phyloP scores from a whole-genome alignment of 2,329 filamentous ascomycete genomes.

The Colletotrichum australisinense region DNA sequence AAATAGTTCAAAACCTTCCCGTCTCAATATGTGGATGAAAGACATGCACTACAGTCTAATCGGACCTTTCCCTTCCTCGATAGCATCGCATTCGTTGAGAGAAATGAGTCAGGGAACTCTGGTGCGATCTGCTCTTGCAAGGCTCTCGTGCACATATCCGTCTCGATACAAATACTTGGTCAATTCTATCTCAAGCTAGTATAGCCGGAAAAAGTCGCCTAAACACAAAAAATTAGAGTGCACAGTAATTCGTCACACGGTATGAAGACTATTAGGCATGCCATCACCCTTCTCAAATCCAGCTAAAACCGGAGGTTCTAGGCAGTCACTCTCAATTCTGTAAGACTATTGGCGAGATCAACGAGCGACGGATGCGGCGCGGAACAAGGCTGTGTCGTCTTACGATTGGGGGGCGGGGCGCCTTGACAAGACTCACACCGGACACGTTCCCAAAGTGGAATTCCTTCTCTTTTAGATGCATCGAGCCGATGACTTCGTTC shows the following conservation, averaged over 20 bases:
- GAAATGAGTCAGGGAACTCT: no score
- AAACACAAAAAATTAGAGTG: no score
- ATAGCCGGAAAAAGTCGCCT: no score
- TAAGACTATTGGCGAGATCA: neutral
- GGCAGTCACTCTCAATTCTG: neutral
- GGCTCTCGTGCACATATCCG: no score
- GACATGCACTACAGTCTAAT: no score
- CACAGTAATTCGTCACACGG: no score
- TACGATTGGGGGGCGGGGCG: neutral
- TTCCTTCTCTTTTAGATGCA: neutral
- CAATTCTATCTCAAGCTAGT: no score
- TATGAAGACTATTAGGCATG: neutral
- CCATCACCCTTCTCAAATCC: neutral
- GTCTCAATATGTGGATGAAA: neutral
- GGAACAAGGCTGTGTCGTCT: neutral
- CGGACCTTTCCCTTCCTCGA: no score
- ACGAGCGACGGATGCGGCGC: neutral
- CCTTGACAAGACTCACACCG: neutral
- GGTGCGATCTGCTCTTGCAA: no score
- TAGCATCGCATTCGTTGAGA: no score
- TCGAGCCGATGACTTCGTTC: neutral
- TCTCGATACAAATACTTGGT: no score
- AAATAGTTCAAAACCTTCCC: neutral
- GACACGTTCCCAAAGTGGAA: neutral
- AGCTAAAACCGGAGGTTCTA: neutral